Base-by-base conservation (phyloP, 2,329 filamentous ascomycete genomes). In the Aspergillus sp. region DNA sequence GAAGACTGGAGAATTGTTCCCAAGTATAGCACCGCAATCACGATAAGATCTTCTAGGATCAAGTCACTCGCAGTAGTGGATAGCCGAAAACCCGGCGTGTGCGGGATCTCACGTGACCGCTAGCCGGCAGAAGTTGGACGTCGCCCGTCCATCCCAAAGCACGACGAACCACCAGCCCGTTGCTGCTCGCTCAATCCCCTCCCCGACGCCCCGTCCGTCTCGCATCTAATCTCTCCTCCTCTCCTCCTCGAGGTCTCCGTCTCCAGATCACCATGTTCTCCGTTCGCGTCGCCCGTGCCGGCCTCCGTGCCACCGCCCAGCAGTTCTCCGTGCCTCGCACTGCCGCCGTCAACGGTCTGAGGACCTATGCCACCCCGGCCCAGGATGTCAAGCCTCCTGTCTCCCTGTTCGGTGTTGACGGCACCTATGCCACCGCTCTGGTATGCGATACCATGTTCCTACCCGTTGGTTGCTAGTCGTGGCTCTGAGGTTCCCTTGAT, bases 391-490 rank as follows among this genome's bases (percentile, higher is more conserved):
- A 91, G 85, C 88, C 94, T 73, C 95, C 95, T 70, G 85, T 97
- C 77, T 87, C 93, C 73, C 87, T 99, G 76, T 99, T 92, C 82
- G 95, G 95, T 72, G 84, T 99, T 76, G 95, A 98, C 81, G 95
- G 95, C 81, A 98, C 94, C 78, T 99, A 99, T 84, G 95, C 95
- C 79, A 92, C 90, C 83, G 95, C 95, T 84, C 86, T 99, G 89
- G 95, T 99, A 94, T 79, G 91, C 78, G 52, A 50, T n/a, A 25
- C 45, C 45, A 30, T 49, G 6, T 9, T 23, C 15, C 45, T 23
- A 30, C 12, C 21, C 15, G 45, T 49, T 49, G 21, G 45, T 49
- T 49, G 41, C 41, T 45, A 45, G 41, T 36, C 1, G 32, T 45
- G 21, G 41, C 41, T 45, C n/a, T 45, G 41, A 45, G 23, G 21